Percentiles rank a stretch among this genome's conserved stretches.
phyloP scores from a whole-genome alignment of 306 rosid genomes.

The Prunus mongolica region DNA sequence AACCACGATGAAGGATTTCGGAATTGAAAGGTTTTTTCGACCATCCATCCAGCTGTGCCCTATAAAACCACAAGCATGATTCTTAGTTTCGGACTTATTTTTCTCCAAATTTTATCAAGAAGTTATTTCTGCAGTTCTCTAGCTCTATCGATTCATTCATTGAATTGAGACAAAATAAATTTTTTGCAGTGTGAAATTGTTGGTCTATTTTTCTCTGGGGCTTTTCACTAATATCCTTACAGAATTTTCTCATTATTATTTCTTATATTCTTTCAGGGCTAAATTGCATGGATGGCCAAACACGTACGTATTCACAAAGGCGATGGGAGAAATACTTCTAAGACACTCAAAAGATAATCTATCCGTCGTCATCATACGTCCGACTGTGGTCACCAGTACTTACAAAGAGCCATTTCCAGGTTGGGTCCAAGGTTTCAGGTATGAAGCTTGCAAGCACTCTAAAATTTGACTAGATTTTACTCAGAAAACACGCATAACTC shows the following conservation, averaged over 20 bases:
- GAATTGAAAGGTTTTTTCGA: slow-evolving; percentile 28
- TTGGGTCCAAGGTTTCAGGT: slow-evolving; percentile 49
- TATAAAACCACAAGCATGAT: no score
- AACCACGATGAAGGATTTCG: slow-evolving; percentile 28
- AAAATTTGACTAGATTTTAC: not conserved
- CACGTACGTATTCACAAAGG: slow-evolving; percentile 39
- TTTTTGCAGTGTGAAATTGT: no score
- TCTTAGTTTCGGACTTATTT: no score
- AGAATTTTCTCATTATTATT: not conserved
- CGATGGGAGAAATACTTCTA: slow-evolving; percentile 46
- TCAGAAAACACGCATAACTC: no score
- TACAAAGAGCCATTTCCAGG: slow-evolving; percentile 38
- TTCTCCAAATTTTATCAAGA: no score
- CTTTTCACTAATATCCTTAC: no score
- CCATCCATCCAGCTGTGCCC: no score
- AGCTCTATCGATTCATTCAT: no score
- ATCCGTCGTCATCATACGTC: slow-evolving; percentile 25
- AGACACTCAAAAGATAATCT: slow-evolving; percentile 6
- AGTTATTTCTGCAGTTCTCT: no score
- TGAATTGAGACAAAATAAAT: no score
- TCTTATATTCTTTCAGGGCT: slow-evolving; percentile 19
- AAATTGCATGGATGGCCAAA: slow-evolving; percentile 45
- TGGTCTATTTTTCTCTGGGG: no score
- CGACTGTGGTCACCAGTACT: slow-evolving; percentile 22
- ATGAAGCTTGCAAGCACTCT: not conserved